Base-by-base conservation (phyloP, 768 basidiomycete genomes). In the Sutorius australiensis region DNA sequence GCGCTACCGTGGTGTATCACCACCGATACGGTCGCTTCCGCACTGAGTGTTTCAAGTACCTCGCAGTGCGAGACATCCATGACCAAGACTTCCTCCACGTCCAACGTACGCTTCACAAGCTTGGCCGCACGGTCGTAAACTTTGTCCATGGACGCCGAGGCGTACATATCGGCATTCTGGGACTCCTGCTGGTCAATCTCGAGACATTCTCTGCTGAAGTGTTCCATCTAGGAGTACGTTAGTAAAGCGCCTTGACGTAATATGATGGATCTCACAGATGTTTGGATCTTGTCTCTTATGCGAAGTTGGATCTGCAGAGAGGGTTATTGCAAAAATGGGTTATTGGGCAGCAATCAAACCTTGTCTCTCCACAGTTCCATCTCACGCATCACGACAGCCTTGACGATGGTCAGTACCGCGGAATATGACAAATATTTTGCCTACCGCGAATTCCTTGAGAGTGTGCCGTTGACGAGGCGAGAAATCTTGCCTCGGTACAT, bases 301-400 rank as follows among this genome's bases (percentile, higher is more conserved):
- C 92, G 80, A 14, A 95, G 75, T 72, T 95, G 94, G 47, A 95
- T 92, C 89, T 89, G 56, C 13, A 21, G 24, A 21, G 38, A 42
- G 24, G 13, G 21, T 38, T 14, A 53, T 30, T 13, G 19, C 40
- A 31, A 24, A 52, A 11, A 27, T 50, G 1, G 27, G 5, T 16
- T 39, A 38, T 38, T 47, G 27, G 42, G 24, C 30, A 27, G 46
- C 32, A 14, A 31, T 19, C 3, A 33, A 32, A 89, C 89, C 77
- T 97, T 95, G 68, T 97, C 94, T 54, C 87, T 76, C 93, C 93
- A 97, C 2, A 97, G 74, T 66, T 97, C 95, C 84, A 98, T 84
- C 69, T 98, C 95, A 33, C 95, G 82, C 87, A 97, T 91, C 16
- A 87, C 86, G 51, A 98, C 86, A 2, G 90, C 92, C 77, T 77